phyloP scores from a whole-genome alignment of 306 rosid genomes.

The Casuarina glauca region DNA sequence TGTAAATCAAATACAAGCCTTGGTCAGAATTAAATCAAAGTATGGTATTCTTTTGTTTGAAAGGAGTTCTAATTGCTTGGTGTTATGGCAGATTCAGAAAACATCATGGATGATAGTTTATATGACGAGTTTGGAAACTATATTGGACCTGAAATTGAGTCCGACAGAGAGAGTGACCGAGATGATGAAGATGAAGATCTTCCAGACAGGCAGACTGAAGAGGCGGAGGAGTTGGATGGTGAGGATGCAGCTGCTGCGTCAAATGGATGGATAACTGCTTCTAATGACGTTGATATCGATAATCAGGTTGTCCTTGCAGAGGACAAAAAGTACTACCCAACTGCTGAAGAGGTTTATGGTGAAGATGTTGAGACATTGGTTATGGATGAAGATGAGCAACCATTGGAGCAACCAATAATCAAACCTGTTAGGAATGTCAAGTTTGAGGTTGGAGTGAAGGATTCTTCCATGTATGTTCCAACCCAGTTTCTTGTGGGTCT shows the following conservation, averaged over 20 bases:
- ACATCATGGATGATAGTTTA: slow-evolving; percentile 84
- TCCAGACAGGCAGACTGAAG: slow-evolving; percentile 48
- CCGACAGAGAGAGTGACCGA: slow-evolving; percentile 80
- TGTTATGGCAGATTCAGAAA: not conserved
- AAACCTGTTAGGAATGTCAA: slow-evolving; percentile 75
- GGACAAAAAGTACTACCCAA: slow-evolving; percentile 95
- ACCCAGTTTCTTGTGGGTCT: slow-evolving; percentile 80
- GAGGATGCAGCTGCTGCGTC: slow-evolving; percentile 47
- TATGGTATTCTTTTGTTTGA: not conserved
- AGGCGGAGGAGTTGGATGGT: slow-evolving; percentile 50
- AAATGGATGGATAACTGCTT: slow-evolving; percentile 76
- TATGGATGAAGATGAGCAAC: slow-evolving; percentile 94
- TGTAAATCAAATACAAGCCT: not conserved
- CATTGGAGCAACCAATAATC: slow-evolving; percentile 77
- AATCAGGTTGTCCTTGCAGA: slow-evolving; percentile 92
- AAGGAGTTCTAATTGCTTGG: not conserved
- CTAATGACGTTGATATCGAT: slow-evolving; percentile 72
- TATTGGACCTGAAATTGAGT: slow-evolving; percentile 96
- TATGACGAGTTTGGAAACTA: slow-evolving; percentile 98
- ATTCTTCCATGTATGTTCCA: slow-evolving; percentile 84
- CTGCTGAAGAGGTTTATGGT: slow-evolving; percentile 93
- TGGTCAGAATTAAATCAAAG: not conserved
- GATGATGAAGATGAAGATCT: slow-evolving; percentile 69
- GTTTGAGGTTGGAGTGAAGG: slow-evolving; percentile 97
- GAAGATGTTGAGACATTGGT: slow-evolving; percentile 96